These are phyloP conservation scores for Exophiala aquamarina DNA, from an alignment of 2,329 filamentous ascomycete genomes.

Conservation along the genomic window DNA sequence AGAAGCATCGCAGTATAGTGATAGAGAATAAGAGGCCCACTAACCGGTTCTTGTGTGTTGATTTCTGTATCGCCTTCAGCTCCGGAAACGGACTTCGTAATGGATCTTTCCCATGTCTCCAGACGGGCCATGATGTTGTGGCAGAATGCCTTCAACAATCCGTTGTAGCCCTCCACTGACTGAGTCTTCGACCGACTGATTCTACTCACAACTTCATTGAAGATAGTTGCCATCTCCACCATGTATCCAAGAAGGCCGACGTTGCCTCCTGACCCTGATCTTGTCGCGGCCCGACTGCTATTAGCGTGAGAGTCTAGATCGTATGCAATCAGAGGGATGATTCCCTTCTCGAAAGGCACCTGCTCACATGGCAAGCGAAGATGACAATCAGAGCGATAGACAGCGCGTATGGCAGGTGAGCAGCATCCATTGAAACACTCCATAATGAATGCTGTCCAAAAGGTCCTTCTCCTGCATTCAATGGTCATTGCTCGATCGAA, in stretches of 20 bases:
- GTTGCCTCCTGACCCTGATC: not conserved
- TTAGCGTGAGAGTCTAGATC: not conserved
- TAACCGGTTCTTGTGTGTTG: constrained; percentile 8
- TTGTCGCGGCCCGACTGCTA: not conserved
- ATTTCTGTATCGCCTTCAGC: not conserved
- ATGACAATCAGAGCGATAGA: constrained; percentile 66
- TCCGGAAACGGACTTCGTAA: constrained; percentile 3
- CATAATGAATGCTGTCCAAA: constrained; percentile 70
- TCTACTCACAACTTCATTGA: constrained; percentile 18
- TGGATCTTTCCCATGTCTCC: constrained; percentile 8
- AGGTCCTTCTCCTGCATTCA: constrained; percentile 68
- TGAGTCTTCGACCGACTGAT: constrained; percentile 5
- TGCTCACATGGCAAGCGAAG: constrained; percentile 65
- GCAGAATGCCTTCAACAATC: constrained; percentile 4
- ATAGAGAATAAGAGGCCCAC: constrained; percentile 22
- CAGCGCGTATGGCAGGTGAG: constrained; percentile 53
- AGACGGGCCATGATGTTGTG: constrained; percentile 6
- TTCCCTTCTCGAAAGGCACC: constrained; percentile 61
- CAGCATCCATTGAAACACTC: constrained; percentile 66
- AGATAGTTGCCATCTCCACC: constrained; percentile 25
- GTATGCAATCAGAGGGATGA: constrained; percentile 56
- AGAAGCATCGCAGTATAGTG: constrained; percentile 24
- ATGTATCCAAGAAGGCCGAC: constrained; percentile 22
- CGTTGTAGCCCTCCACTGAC: constrained; percentile 1
- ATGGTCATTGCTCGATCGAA: constrained; percentile 59